Percentiles rank a stretch among this genome's conserved stretches.
These are phyloP conservation scores for Tuber magnatum DNA, from an alignment of 495 filamentous ascomycete species.

Conservation along the genomic window DNA sequence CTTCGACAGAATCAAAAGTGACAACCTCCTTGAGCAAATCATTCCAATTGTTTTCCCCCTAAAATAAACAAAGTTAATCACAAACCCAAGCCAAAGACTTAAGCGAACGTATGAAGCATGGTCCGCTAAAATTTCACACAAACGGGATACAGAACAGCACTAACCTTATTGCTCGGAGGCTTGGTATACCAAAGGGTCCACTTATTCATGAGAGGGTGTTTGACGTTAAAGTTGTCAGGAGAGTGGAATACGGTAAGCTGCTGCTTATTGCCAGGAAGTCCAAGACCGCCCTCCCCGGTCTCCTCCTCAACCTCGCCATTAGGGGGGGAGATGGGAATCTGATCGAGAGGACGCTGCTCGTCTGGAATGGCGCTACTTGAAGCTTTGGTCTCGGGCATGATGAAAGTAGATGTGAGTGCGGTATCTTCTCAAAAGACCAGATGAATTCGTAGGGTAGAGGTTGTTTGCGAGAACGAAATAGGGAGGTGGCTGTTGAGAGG, in stretches of 20 bases:
- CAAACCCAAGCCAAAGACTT: not conserved
- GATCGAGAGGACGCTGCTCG: conserved; percentile 47
- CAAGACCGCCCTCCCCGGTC: conserved; percentile 41
- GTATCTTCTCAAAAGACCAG: not conserved
- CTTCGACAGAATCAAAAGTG: conserved; percentile 94
- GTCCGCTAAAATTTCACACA: not conserved
- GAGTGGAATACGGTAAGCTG: conserved; percentile 91
- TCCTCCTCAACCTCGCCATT: conserved; percentile 44
- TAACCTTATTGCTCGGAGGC: conserved; percentile 90
- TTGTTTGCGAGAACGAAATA: not conserved
- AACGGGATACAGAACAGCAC: conserved; percentile 20
- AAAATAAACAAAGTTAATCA: not conserved
- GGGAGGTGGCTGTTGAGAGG: not conserved
- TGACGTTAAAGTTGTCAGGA: conserved; percentile 96
- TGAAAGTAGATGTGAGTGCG: conserved; percentile 3
- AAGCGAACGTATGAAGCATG: not conserved
- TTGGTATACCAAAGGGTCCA: conserved; percentile 99
- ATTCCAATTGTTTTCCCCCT: conserved; percentile 84
- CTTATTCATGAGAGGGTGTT: conserved; percentile 89
- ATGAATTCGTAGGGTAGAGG: not conserved
- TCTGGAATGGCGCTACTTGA: conserved; percentile 24
- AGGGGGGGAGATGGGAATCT: conserved; percentile 66
- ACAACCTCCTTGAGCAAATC: conserved; percentile 97
- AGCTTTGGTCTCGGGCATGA: conserved; percentile 22
- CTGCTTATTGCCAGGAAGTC: conserved; percentile 46